Evolutionary conservation across 805 yeast species (phyloP).

Genomic region (Grigorovia transvaalensis): DNA sequence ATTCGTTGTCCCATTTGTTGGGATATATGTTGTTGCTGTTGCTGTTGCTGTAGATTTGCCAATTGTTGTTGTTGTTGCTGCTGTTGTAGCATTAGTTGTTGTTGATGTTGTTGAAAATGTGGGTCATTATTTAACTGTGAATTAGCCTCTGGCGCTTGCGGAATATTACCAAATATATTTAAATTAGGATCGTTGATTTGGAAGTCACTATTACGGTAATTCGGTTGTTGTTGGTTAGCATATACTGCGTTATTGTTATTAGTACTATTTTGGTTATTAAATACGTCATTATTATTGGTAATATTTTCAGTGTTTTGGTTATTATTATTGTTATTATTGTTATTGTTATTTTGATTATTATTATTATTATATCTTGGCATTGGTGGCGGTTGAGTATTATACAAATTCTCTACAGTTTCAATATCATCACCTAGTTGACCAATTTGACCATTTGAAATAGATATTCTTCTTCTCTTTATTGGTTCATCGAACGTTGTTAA

Average conservation of each 20-base stretch:
- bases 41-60: slow-evolving; percentile 3
- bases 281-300: neutral
- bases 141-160: neutral
- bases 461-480: slow-evolving; percentile 45
- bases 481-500: slow-evolving; percentile 24
- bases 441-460: slow-evolving; percentile 78
- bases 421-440: slow-evolving; percentile 51
- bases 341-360: neutral
- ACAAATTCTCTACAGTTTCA: slow-evolving; percentile 29
- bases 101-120: neutral
- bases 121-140: neutral
- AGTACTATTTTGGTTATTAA: neutral
- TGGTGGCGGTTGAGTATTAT: slow-evolving; percentile 27
- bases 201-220: neutral
- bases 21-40: neutral
- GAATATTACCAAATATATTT: neutral
- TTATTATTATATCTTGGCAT: slow-evolving; percentile 3
- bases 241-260: neutral
- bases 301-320: neutral
- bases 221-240: neutral
- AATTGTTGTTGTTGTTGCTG: neutral
- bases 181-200: neutral
- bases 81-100: neutral
- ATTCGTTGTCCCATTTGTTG: slow-evolving; percentile 1
- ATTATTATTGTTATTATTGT: neutral